phyloP scores from a whole-genome alignment of 106 monocot species.

The Agapanthus africanus region DNA sequence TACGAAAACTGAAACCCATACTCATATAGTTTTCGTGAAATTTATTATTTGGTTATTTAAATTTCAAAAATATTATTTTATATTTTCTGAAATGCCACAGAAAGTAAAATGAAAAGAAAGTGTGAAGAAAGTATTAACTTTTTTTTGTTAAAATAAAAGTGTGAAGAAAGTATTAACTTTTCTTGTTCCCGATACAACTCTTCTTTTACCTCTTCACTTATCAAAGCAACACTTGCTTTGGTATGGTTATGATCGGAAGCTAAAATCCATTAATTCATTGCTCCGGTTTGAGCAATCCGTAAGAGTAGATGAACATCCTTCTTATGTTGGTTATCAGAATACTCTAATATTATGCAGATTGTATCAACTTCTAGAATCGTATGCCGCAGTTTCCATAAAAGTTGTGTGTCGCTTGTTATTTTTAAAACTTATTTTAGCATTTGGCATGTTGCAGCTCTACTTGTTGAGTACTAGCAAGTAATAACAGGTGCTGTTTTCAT shows the following conservation, averaged over 20 bases:
- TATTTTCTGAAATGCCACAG: too few relatives aligned
- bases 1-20: too few relatives aligned
- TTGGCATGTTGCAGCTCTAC: not conserved
- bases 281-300: not conserved
- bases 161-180: too few relatives aligned
- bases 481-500: not conserved
- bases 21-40: too few relatives aligned
- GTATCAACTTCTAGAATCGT: not conserved
- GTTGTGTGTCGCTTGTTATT: not conserved
- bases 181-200: conserved; percentile 87
- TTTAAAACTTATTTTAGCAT: not conserved
- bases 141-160: too few relatives aligned
- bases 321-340: not conserved
- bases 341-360: not conserved
- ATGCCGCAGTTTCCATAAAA: not conserved
- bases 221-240: conserved; percentile 98
- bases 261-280: too few relatives aligned
- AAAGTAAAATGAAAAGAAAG: too few relatives aligned
- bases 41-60: too few relatives aligned
- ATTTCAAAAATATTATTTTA: too few relatives aligned
- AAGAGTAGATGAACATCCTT: not conserved
- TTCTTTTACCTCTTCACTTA: conserved; percentile 95
- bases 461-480: not conserved
- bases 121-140: too few relatives aligned
- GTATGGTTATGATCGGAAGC: conserved; percentile 99